phyloP scores from a whole-genome alignment of 768 basidiomycete species.

The Naganishia friedmannii region DNA sequence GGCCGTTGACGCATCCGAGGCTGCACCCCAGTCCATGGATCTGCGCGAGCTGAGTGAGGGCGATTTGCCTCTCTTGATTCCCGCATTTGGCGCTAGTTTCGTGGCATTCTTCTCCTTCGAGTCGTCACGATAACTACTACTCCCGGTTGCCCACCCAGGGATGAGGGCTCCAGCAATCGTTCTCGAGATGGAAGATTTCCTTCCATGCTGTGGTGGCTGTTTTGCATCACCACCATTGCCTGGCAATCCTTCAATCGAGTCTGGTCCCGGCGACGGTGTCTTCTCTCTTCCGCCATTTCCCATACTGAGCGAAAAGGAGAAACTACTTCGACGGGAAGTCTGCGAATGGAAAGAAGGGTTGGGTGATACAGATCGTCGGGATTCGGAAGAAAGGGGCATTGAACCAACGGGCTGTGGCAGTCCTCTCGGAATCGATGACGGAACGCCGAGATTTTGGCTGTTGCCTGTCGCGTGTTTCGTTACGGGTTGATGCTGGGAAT shows the following conservation, averaged over 20 bases:
- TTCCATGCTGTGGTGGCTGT: constrained; percentile 7
- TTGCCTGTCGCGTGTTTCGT: not conserved
- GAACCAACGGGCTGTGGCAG: constrained; percentile 11
- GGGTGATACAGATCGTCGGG: constrained; percentile 14
- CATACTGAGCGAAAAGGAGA: constrained; percentile 20
- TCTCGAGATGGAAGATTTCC: constrained; percentile 25
- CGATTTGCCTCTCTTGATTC: constrained; percentile 3
- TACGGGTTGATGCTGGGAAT: not conserved
- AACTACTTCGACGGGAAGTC: constrained; percentile 4
- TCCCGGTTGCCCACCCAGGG: constrained; percentile 5
- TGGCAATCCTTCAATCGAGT: not conserved
- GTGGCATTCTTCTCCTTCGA: not conserved
- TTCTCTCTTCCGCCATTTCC: constrained; percentile 18
- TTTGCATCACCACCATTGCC: not conserved
- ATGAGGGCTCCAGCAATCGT: constrained; percentile 18
- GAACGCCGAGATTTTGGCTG: constrained; percentile 5
- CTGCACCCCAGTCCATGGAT: constrained; percentile 7
- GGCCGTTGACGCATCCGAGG: not conserved
- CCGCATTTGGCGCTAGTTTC: not conserved
- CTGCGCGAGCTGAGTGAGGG: not conserved
- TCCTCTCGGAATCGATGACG: not conserved
- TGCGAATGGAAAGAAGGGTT: constrained; percentile 9
- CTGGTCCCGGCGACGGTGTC: constrained; percentile 2
- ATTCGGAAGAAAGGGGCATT: not conserved
- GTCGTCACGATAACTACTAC: not conserved